phyloP scores from a whole-genome alignment of 805 yeast species.

The Teunomyces funiuensis region DNA sequence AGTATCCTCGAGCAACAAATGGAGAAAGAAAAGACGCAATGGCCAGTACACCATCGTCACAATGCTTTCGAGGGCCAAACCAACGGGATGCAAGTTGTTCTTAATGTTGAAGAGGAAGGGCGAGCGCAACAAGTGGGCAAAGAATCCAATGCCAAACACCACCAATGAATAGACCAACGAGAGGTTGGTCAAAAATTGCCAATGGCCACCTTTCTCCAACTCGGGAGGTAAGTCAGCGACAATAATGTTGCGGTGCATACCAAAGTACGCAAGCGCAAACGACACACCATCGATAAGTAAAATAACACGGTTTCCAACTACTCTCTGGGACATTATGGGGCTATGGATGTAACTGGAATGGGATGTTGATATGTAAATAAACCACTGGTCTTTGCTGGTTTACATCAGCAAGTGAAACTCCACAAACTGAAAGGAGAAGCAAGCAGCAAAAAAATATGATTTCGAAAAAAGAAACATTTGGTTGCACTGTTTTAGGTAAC shows the following conservation, averaged over 20 bases:
- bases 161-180: slow-evolving; percentile 14
- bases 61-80: slow-evolving; percentile 57
- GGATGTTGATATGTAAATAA: no score
- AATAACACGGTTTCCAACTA: slow-evolving; percentile 32
- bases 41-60: slow-evolving; percentile 73
- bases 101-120: slow-evolving; percentile 30
- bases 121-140: slow-evolving; percentile 32
- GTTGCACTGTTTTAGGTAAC: no score
- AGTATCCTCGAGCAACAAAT: slow-evolving; percentile 43
- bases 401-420: no score
- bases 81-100: slow-evolving; percentile 50
- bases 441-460: no score
- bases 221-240: slow-evolving; percentile 45
- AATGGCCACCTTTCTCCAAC: slow-evolving; percentile 59
- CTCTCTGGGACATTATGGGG: slow-evolving; percentile 15
- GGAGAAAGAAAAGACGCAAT: slow-evolving; percentile 50
- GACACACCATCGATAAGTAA: slow-evolving; percentile 24
- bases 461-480: no score
- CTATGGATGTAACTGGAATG: not conserved
- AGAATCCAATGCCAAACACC: slow-evolving; percentile 22
- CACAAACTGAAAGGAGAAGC: no score
- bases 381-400: not conserved
- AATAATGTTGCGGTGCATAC: slow-evolving; percentile 19
- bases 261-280: slow-evolving; percentile 28
- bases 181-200: slow-evolving; percentile 67